A percentile compares a stretch with the other conserved stretches of the same genome.
Evolutionary conservation across 345 rosid genomes (phyloP).

Genomic region (Melastoma malabathricum): DNA sequence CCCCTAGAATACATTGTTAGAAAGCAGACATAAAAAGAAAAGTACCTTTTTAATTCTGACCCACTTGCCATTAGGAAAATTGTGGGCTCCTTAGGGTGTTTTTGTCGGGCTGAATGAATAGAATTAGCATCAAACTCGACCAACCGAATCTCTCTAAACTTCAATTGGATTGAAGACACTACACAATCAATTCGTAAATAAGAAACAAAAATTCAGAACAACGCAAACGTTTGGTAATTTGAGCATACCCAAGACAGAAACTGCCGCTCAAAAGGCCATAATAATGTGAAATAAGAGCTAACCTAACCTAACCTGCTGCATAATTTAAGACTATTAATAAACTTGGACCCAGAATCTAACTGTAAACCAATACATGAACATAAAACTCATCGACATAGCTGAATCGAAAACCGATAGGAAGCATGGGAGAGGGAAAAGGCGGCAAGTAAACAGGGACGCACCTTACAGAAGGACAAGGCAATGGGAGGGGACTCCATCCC

Average conservation of each 20-base stretch:
- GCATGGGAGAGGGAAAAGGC: background rate
- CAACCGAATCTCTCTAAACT: background rate
- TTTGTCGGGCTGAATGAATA: slow-evolving; percentile 39
- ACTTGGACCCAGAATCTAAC: too few relatives aligned
- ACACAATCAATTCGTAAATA: background rate
- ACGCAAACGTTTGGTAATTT: background rate
- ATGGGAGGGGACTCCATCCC: slow-evolving; percentile 62
- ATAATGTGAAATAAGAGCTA: too few relatives aligned
- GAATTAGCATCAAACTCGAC: background rate
- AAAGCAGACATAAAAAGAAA: background rate
- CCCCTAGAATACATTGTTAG: background rate
- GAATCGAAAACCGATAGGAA: background rate
- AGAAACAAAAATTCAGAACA: background rate
- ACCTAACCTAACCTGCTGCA: too few relatives aligned
- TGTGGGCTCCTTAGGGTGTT: slow-evolving; percentile 69
- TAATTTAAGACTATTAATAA: too few relatives aligned
- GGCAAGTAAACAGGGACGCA: background rate
- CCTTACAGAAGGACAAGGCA: slow-evolving; percentile 75
- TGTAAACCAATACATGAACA: too few relatives aligned
- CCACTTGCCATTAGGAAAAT: slow-evolving; percentile 51
- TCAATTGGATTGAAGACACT: background rate
- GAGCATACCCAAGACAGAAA: slow-evolving; percentile 24
- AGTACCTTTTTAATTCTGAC: slow-evolving; percentile 59
- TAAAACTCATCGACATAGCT: background rate
- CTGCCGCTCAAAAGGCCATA: too few relatives aligned